These are phyloP conservation scores for Cordia subcordata DNA, from an alignment of 257 asterid species.

Conservation along the genomic window DNA sequence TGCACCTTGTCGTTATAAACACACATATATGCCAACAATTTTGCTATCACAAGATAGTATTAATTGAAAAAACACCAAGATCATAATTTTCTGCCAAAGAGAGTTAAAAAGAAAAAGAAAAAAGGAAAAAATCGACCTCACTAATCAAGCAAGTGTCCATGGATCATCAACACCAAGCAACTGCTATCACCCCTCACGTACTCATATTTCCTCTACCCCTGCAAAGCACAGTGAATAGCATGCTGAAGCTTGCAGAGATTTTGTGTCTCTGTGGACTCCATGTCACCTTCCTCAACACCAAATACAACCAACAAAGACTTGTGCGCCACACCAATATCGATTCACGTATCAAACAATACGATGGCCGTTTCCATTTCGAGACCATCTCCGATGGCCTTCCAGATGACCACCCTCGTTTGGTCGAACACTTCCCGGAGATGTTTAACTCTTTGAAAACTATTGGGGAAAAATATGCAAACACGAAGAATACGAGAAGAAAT, in stretches of 20 bases:
- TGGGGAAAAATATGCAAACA: too few species aligned
- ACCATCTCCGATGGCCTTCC: slow-evolving; percentile 16
- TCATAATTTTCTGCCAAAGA: neutral
- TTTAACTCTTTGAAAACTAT: slow-evolving; percentile 26
- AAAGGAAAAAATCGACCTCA: neutral
- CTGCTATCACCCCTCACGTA: slow-evolving; percentile 11
- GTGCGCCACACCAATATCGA: slow-evolving; percentile 1
- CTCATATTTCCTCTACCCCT: slow-evolving; percentile 21
- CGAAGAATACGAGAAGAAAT: too few species aligned
- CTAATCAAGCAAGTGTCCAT: neutral
- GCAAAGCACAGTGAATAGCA: slow-evolving; percentile 20
- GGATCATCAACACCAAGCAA: slow-evolving; percentile 2
- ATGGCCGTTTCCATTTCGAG: slow-evolving; percentile 8
- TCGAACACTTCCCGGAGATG: slow-evolving; percentile 23
- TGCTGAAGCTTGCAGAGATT: slow-evolving; percentile 19
- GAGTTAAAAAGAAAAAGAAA: neutral
- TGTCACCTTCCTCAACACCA: slow-evolving; percentile 15
- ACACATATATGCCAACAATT: too few species aligned
- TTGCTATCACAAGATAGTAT: too few species aligned
- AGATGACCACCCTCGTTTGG: slow-evolving; percentile 3
- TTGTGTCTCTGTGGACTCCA: slow-evolving; percentile 14
- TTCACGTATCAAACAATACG: neutral
- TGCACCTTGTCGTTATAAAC: too few species aligned
- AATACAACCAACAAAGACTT: slow-evolving; percentile 8
- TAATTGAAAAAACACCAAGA: too few species aligned